phyloP scores from a whole-genome alignment of 805 yeast genomes.

The Ogataea nakhonphanomensis region DNA sequence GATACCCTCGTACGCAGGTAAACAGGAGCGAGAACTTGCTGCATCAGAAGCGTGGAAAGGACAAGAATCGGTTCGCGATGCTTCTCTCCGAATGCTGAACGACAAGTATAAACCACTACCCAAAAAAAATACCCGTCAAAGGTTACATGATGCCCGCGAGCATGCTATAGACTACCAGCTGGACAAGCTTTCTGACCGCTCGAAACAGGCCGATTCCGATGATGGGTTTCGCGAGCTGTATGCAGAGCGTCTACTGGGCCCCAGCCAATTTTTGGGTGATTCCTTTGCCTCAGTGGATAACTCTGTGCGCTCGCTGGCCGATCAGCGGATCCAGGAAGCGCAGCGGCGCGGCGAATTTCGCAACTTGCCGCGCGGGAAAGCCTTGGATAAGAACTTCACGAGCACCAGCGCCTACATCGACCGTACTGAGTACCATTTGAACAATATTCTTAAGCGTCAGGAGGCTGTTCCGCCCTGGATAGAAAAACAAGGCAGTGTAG shows the following conservation, averaged over 20 bases:
- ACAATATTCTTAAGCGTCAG: conserved; percentile 70
- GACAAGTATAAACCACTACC: conserved; percentile 45
- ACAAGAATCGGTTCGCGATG: conserved; percentile 43
- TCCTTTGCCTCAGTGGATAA: conserved; percentile 45
- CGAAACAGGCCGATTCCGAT: conserved; percentile 28
- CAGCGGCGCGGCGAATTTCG: conserved; percentile 66
- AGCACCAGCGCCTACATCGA: conserved; percentile 56
- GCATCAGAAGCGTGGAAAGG: conserved; percentile 59
- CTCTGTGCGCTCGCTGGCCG: conserved; percentile 64
- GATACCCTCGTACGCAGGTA: conserved; percentile 43
- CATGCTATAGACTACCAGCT: conserved; percentile 60
- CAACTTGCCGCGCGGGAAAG: conserved; percentile 62
- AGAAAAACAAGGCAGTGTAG: conserved; percentile 64
- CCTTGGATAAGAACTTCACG: conserved; percentile 39
- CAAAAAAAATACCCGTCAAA: conserved; percentile 28
- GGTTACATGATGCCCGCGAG: conserved; percentile 62
- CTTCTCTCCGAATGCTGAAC: conserved; percentile 50
- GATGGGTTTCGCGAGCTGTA: conserved; percentile 58
- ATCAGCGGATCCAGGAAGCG: conserved; percentile 72
- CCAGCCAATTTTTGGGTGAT: conserved; percentile 44
- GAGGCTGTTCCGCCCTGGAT: conserved; percentile 90
- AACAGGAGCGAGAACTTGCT: conserved; percentile 47
- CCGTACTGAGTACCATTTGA: conserved; percentile 73
- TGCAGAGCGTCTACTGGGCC: conserved; percentile 60
- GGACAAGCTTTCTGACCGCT: conserved; percentile 32